Base-by-base conservation (phyloP, 139 green algal genomes). In the Picochlorum sp. region DNA sequence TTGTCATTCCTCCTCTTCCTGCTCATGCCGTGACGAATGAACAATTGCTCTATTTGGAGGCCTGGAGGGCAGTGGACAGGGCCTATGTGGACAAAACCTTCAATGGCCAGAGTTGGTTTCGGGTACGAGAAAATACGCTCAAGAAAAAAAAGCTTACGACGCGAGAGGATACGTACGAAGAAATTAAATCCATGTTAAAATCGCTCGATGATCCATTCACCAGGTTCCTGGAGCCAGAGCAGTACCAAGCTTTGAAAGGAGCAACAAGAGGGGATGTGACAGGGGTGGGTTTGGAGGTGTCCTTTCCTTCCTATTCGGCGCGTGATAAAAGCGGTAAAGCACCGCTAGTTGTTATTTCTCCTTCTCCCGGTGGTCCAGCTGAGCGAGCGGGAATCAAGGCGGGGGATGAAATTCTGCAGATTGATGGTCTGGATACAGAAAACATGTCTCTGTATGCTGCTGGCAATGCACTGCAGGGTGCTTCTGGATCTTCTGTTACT, bases 41-140 rank as follows among this genome's bases (percentile, higher is more conserved):
- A 74, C 88, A 98, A 76, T 83, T 98, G 28, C 63, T 98, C 3
- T 98, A 95, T 66, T 71, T 98, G 7, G 92, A 97, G 75, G 92
- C 91, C 14, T 98, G 92, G 92, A 71, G 90, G 14, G 87, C 86
- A 0, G 82, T 98, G 28, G 91, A 98, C 66, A 79, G 91, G 10
- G 92, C 92, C 0, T 98, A 96, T 73, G 86, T 96, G 16, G 92
- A 98, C 77, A 98, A 98, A 68, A 83, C 63, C 21, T 98, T 98
- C 84, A 97, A 97, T 62, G 87, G 88, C 4, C 81, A 96, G 58
- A 89, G 62, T 73, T 98, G 92, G 92, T 96, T 97, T 75, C 80
- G 79, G 64, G 83, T 88, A 4, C 69, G 83, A 0, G 87, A 95
- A 57, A 49, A 79, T 30, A 82, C 71, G 21, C 41, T 95, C 34